Conservation (phyloP, 208 protist species). For the Trypanosoma rangeli region DNA sequence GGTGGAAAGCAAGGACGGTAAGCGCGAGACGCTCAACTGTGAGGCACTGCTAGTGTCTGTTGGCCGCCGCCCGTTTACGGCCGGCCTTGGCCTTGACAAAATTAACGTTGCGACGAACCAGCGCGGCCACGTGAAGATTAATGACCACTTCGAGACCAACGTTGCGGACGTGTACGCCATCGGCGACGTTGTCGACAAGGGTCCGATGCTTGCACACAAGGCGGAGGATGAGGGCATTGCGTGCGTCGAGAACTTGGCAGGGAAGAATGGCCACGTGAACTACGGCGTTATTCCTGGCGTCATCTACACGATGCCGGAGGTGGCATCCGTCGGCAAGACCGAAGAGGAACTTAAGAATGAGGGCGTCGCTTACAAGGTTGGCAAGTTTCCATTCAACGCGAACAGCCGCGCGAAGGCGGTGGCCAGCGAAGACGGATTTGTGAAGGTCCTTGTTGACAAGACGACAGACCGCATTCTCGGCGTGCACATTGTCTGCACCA, state of each 20-base stretch:
- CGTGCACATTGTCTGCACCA: slow-evolving; percentile 97
- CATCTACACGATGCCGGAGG: slow-evolving; percentile 99
- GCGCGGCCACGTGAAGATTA: slow-evolving; percentile 92
- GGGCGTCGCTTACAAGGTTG: slow-evolving; percentile 94
- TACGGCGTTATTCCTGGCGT: slow-evolving; percentile 98
- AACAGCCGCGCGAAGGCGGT: slow-evolving; percentile 98
- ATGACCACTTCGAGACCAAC: slow-evolving; percentile 96
- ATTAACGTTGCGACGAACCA: slow-evolving; percentile 92
- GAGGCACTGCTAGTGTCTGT: slow-evolving; percentile 97
- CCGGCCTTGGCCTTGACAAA: slow-evolving; percentile 93
- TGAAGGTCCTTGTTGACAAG: slow-evolving; percentile 96
- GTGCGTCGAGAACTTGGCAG: slow-evolving; percentile 92
- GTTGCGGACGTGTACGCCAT: slow-evolving; percentile 97
- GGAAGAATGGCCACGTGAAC: slow-evolving; percentile 96
- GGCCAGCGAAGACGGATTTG: slow-evolving; percentile 95
- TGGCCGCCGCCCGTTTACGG: slow-evolving; percentile 96
- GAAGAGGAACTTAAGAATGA: slow-evolving; percentile 96
- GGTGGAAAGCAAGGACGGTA: slow-evolving; percentile 92
- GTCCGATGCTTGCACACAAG: slow-evolving; percentile 99
- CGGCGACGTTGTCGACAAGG: slow-evolving; percentile 97
- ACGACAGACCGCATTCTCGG: slow-evolving; percentile 98
- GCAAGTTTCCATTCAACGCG: slow-evolving; percentile 98
- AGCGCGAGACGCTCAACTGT: slow-evolving; percentile 75
- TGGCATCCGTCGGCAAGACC: slow-evolving; percentile 97
- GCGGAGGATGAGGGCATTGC: slow-evolving; percentile 99